These are phyloP conservation scores for Aspergillus japonicus DNA, from an alignment of 2,329 filamentous ascomycete genomes.

Conservation along the genomic window DNA sequence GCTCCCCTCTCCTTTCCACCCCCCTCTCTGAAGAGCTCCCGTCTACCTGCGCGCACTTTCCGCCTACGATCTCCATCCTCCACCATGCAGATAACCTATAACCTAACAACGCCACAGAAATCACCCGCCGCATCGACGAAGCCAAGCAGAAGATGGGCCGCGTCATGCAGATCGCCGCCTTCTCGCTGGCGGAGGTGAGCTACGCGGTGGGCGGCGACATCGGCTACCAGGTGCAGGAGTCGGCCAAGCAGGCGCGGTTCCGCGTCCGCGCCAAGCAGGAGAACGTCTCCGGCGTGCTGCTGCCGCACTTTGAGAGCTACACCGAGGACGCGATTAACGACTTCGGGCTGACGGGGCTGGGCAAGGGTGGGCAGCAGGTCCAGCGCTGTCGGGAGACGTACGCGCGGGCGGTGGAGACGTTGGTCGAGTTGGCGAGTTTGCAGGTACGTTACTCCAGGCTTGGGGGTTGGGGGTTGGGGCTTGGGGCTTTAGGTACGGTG, in stretches of 20 bases:
- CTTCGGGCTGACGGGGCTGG: constrained; percentile 91
- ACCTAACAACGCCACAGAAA: constrained; percentile 58
- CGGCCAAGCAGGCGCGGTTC: constrained; percentile 88
- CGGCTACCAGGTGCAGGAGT: constrained; percentile 95
- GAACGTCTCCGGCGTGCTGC: constrained; percentile 94
- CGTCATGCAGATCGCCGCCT: constrained; percentile 98
- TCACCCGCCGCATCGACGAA: constrained; percentile 95
- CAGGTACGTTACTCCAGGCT: constrained; percentile 53
- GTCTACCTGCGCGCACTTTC: not conserved
- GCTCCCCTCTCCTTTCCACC: constrained; percentile 8
- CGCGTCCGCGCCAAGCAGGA: constrained; percentile 93
- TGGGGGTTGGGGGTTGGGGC: not conserved
- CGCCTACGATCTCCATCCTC: constrained; percentile 13
- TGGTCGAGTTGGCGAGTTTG: constrained; percentile 90
- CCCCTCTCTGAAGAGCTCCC: not conserved
- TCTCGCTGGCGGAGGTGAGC: constrained; percentile 94
- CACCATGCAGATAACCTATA: too few relatives aligned
- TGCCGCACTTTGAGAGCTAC: constrained; percentile 91
- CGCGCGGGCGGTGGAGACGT: constrained; percentile 87
- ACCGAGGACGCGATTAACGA: constrained; percentile 87
- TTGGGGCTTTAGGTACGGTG: not conserved
- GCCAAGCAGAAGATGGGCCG: constrained; percentile 99
- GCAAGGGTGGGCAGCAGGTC: constrained; percentile 96
- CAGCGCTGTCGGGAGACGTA: constrained; percentile 95
- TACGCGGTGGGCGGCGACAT: constrained; percentile 96